Evolutionary conservation across 2,329 filamentous ascomycete genomes (phyloP), one percentile per base, ranked within the genome.

Genomic region (Mycosphaerella sp.): DNA sequence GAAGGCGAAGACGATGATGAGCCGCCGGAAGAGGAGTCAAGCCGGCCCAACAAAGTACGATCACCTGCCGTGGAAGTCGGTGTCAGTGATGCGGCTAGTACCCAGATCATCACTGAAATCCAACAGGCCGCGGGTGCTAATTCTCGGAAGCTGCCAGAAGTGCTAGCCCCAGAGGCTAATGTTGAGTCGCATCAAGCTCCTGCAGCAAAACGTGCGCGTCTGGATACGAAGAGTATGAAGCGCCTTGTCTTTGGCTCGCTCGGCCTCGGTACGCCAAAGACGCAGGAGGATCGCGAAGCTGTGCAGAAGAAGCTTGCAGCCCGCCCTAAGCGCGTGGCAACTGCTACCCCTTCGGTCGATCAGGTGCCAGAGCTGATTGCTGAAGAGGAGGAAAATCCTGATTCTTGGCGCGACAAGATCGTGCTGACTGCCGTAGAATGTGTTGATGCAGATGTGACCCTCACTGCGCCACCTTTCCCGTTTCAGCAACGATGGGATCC

Each of bases 401-500:
- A 86, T 31, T 78, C 80, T 21, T 96, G 91, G 91, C 81, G 81
- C 61, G 74, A 81, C 4, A 89, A 83, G 61, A 84, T 96, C 56
- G 79, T 75, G 9, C 82, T 95, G 57, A 80, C 81, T 23, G 91
- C 89, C 21, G 87, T 95, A 0, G 92, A 97, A 69, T 96, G 91
- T 70, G 82, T 83, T 58, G 78, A 87, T n/a, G 80, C 87, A 31
- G 80, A 78, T 4, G 73, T 89, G 39, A 73, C 79, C 32, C 75
- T 95, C 44, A 86, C 80, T 50, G 80, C 87, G 34, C 91, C 92
- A 0, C 88, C 91, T 0, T 96, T 95, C 65, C 91, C 91, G 0
- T 96, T 96, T 69, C 77, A 87, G 12, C 90, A 96, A 69, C 63
- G 66, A 23, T 96, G 91, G 92, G 89, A 95, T 69, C 79, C 81